Base-by-base conservation (phyloP, 805 yeast genomes). In the Starmerella potacharoeniae region DNA sequence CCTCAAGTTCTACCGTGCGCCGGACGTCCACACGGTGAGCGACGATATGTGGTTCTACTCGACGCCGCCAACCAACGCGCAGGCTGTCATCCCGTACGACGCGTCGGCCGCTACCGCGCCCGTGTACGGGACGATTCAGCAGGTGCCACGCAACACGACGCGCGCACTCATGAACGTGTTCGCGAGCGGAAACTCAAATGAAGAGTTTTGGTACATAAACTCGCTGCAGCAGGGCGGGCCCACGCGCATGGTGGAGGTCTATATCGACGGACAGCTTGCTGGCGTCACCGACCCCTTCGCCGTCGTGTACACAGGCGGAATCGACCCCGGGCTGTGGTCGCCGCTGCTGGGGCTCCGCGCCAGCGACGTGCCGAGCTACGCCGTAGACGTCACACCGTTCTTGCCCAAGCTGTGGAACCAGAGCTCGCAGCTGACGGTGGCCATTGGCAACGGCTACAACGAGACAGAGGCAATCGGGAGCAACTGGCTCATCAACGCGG, bases 281-380 rank as follows among this genome's bases (percentile, higher is more conserved):
- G 82, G 82, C 2, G 69, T 80, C 3, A 76, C 77, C 28, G 73
- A 80, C 35, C 93, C 95, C 2, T 79, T 78, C 58, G 89, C 89
- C 1, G 78, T 83, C 6, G 76, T 88, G 11, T 87, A 76, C 69
- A 80, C 95, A 1, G 95, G 95, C 5, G 95, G 95, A 1, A 70
- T 81, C 39, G 78, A 89, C 2, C 95, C 96, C 1, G 75, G 83
- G 1, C 70, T 86, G 45, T 88, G 95, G 95, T 74, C 77, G 51
- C 86, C 95, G 3, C 79, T 84, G 57, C 91, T 86, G n/a, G 82
- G 88, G 2, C 75, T 77, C 28, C 77, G 80, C 56, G 82, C 95
- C 1, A 85, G 80, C 68, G 95, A 87, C 65, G 73, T 86, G 34
- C 81, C 79, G n/a, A 75, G 82, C 29, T 72, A 83, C 58, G 81